Conservation (phyloP, 2,329 filamentous ascomycete genomes). For the Fusarium newnesense region DNA sequence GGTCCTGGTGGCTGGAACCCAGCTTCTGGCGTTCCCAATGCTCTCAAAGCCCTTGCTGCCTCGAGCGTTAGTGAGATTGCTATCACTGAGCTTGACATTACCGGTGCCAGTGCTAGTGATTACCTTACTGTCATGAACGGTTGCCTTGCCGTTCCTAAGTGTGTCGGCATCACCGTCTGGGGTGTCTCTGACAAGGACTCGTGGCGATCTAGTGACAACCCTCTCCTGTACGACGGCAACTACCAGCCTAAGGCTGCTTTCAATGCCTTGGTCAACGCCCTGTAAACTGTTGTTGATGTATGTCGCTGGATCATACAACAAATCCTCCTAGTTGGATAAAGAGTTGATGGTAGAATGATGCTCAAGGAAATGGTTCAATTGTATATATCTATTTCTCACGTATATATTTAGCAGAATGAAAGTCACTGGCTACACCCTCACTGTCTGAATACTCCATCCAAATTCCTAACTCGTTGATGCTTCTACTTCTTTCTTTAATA, state of each 20-base stretch:
- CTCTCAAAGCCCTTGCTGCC: conserved; percentile 63
- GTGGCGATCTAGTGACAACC: conserved; percentile 52
- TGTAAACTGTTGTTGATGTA: background rate
- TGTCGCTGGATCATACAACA: rapidly evolving
- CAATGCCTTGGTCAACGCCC: conserved; percentile 47
- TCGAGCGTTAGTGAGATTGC: conserved; percentile 67
- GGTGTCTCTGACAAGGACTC: conserved; percentile 57
- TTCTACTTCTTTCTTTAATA: background rate
- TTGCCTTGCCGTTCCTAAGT: conserved; percentile 67
- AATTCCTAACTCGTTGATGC: rapidly evolving
- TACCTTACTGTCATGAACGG: conserved; percentile 68
- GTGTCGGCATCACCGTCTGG: conserved; percentile 75
- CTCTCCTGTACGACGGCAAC: conserved; percentile 64
- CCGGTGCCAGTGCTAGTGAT: conserved; percentile 63
- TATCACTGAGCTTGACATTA: conserved; percentile 76
- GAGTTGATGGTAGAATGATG: background rate
- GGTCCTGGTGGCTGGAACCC: conserved; percentile 51
- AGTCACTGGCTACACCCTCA: background rate
- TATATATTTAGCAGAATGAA: background rate
- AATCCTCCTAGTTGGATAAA: too few species aligned
- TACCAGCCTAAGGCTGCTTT: conserved; percentile 64
- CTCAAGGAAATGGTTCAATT: background rate
- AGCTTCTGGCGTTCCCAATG: conserved; percentile 61
- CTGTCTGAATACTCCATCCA: rapidly evolving
- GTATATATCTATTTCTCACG: background rate